phyloP scores from a whole-genome alignment of 371 early-diverging fungal species.

The Chytridium lagenaria region DNA sequence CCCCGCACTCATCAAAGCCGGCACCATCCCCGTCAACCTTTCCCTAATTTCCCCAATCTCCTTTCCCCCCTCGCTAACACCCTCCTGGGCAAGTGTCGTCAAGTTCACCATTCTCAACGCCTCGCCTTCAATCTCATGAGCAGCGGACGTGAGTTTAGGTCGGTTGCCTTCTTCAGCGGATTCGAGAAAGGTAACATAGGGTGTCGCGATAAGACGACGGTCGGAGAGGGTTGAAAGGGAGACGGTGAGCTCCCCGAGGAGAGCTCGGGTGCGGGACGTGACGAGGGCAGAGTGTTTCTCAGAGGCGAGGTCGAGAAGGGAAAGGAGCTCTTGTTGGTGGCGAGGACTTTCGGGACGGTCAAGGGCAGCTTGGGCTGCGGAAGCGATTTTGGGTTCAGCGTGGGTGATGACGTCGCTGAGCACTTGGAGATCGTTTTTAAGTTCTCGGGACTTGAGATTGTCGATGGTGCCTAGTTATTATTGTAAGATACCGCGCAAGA shows the following conservation, averaged over 20 bases:
- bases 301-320: conserved; percentile 17
- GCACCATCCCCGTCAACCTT: conserved; percentile 23
- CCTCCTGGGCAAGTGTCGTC: conserved; percentile 31
- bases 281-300: conserved; percentile 34
- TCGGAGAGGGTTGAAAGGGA: conserved; percentile 28
- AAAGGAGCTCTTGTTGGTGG: conserved; percentile 29
- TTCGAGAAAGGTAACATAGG: conserved; percentile 17
- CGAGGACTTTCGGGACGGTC: conserved; percentile 20
- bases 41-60: conserved; percentile 28
- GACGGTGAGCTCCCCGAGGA: conserved; percentile 34
- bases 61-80: conserved; percentile 26
- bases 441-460: conserved; percentile 23
- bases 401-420: conserved; percentile 24
- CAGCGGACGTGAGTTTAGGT: conserved; percentile 24
- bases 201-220: conserved; percentile 26
- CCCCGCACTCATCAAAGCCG: conserved; percentile 29
- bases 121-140: conserved; percentile 31
- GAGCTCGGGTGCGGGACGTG: conserved; percentile 30
- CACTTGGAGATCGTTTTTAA: conserved; percentile 21
- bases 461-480: conserved; percentile 19
- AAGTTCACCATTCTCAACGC: conserved; percentile 24
- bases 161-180: conserved; percentile 36
- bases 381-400: conserved; percentile 19
- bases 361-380: conserved; percentile 12
- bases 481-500: background rate